Conservation (phyloP, 2,329 filamentous ascomycete genomes). For the Talaromyces rugulosus region DNA sequence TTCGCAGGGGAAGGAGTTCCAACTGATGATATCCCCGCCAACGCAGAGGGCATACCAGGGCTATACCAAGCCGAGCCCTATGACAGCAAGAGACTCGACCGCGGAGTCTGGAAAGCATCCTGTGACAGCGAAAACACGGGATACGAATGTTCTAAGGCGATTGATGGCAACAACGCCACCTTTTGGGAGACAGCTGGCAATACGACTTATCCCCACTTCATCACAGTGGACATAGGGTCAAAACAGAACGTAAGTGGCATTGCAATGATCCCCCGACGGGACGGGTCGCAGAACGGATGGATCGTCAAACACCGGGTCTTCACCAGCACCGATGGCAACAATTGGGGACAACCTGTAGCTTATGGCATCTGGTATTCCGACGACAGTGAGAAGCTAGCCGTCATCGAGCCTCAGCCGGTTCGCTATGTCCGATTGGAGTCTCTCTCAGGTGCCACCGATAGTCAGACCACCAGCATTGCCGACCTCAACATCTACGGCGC, state of each 20-base stretch:
- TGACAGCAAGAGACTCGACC: conserved; percentile 10
- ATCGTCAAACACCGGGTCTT: conserved; percentile 16
- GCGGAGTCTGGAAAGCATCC: conserved; percentile 12
- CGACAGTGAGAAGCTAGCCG: conserved; percentile 17
- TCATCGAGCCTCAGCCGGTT: conserved; percentile 15
- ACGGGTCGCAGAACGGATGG: conserved; percentile 10
- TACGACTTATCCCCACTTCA: not conserved
- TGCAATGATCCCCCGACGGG: conserved; percentile 15
- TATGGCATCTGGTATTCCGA: conserved; percentile 20
- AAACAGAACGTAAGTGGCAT: conserved; percentile 15
- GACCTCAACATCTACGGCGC: conserved; percentile 13
- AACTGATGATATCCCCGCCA: not conserved
- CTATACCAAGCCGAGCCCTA: conserved; percentile 7
- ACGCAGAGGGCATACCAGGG: not conserved
- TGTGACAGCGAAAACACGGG: conserved; percentile 12
- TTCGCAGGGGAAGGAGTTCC: not conserved
- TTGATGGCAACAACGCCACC: conserved; percentile 13
- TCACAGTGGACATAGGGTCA: conserved; percentile 14
- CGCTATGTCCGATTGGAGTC: conserved; percentile 14
- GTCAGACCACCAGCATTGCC: conserved; percentile 19
- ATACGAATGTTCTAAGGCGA: conserved; percentile 14
- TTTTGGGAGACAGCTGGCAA: conserved; percentile 14
- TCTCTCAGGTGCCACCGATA: conserved; percentile 10
- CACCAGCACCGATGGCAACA: conserved; percentile 6
- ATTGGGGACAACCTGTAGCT: conserved; percentile 16